Evolutionary conservation across 306 rosid species (phyloP).

Genomic region (Oxytropis ochrocephala): DNA sequence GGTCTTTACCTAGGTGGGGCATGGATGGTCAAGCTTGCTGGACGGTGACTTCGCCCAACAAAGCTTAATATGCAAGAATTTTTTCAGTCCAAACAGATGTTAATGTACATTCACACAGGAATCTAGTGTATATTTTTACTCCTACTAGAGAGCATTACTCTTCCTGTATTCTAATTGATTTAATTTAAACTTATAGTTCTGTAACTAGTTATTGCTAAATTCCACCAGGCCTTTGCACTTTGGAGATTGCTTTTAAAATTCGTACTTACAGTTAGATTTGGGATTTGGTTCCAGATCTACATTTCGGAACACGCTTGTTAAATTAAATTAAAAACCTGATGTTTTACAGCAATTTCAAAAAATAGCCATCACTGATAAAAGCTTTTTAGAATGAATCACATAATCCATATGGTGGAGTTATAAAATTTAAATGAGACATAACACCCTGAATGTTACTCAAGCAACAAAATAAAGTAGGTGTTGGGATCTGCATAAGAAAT

Average conservation of each 20-base stretch:
- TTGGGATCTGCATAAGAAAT: too few species aligned
- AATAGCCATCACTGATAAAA: background rate
- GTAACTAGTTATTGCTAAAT: background rate
- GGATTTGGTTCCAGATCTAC: background rate
- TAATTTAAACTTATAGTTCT: slow-evolving; percentile 1
- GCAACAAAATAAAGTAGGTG: background rate
- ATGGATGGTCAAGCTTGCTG: slow-evolving; percentile 78
- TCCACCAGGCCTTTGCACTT: background rate
- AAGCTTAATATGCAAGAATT: background rate
- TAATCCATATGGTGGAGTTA: background rate
- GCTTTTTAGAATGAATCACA: background rate
- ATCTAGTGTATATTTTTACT: slow-evolving; percentile 26
- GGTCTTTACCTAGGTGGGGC: slow-evolving; percentile 96
- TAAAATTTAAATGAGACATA: background rate
- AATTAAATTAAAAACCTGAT: background rate
- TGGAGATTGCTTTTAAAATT: background rate
- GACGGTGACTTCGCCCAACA: slow-evolving; percentile 40
- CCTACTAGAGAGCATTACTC: slow-evolving; percentile 9
- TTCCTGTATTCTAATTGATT: slow-evolving; percentile 6
- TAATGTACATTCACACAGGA: slow-evolving; percentile 39
- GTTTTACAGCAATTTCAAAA: background rate
- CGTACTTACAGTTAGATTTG: background rate
- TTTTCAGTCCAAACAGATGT: background rate
- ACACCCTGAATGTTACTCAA: background rate
- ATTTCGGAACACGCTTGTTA: background rate